phyloP scores from a whole-genome alignment of 2,329 filamentous ascomycete genomes.

The Penicillium sp. region DNA sequence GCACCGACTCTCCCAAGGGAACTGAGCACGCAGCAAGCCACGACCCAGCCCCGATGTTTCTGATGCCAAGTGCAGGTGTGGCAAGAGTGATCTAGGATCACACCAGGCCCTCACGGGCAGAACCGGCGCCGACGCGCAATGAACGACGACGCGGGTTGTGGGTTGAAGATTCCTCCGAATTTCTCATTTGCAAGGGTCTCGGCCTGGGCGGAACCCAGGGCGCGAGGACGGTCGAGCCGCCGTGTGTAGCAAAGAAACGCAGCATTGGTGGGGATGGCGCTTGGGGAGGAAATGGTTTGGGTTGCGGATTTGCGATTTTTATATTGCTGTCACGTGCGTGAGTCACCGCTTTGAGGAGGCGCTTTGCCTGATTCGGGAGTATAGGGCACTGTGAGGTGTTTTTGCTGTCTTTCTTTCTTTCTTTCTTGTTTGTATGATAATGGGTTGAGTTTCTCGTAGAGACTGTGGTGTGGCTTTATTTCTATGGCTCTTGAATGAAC shows the following conservation, averaged over 20 bases:
- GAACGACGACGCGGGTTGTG: slow-evolving; percentile 44
- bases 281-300: slow-evolving; percentile 49
- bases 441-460: no score
- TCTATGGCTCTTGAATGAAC: background rate
- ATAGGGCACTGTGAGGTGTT: background rate
- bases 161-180: slow-evolving; percentile 95
- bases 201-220: slow-evolving; percentile 11
- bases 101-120: slow-evolving; percentile 88
- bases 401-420: background rate
- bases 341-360: slow-evolving; percentile 15
- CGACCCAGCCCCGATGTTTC: slow-evolving; percentile 69
- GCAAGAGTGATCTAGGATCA: slow-evolving; percentile 52
- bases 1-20: slow-evolving; percentile 88
- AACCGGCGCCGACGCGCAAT: slow-evolving; percentile 34
- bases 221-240: slow-evolving; percentile 42
- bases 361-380: slow-evolving; percentile 6
- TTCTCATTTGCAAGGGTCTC: slow-evolving; percentile 78
- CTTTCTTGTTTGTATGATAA: background rate
- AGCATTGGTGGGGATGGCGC: slow-evolving; percentile 86
- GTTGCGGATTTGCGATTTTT: slow-evolving; percentile 7
- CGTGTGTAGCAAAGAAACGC: slow-evolving; percentile 93
- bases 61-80: slow-evolving; percentile 87
- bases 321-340: slow-evolving; percentile 12
- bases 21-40: slow-evolving; percentile 25
- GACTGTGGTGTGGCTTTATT: background rate